Evolutionary conservation across 495 filamentous ascomycete genomes (phyloP).

Genomic region (Aspergillus conjunctus): DNA sequence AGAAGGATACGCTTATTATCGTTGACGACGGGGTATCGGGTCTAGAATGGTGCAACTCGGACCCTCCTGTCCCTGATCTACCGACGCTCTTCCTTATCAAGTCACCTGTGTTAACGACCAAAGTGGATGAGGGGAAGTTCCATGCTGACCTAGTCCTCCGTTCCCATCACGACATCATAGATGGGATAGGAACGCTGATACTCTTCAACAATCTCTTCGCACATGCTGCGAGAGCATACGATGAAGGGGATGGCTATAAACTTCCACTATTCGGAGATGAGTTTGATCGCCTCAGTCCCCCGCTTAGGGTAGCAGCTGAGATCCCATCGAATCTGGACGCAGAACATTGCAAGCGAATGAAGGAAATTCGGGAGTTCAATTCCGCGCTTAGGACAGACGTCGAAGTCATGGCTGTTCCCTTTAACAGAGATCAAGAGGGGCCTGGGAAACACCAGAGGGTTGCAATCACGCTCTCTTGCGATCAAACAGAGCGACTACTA

Average conservation of each 20-base stretch:
- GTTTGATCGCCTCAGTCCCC: conserved; percentile 28
- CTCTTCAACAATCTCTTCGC: conserved; percentile 35
- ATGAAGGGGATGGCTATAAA: not conserved
- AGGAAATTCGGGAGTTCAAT: conserved; percentile 17
- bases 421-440: not conserved
- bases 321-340: conserved; percentile 17
- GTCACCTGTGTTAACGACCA: conserved; percentile 7
- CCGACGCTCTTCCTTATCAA: conserved; percentile 45
- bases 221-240: conserved; percentile 20
- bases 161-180: conserved; percentile 50
- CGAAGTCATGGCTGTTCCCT: conserved; percentile 25
- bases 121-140: conserved; percentile 6
- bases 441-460: conserved; percentile 31
- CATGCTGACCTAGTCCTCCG: conserved; percentile 43
- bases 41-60: conserved; percentile 43
- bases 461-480: conserved; percentile 13
- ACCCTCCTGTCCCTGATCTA: conserved; percentile 37
- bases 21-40: conserved; percentile 32
- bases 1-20: conserved; percentile 37
- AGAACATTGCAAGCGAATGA: conserved; percentile 10
- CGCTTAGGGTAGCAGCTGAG: conserved; percentile 24
- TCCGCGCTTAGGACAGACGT: conserved; percentile 12
- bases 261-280: conserved; percentile 23
- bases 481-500: conserved; percentile 17
- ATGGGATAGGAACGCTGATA: conserved; percentile 48